phyloP scores from a whole-genome alignment of 805 yeast genomes.

The Candida arabinofermentans region DNA sequence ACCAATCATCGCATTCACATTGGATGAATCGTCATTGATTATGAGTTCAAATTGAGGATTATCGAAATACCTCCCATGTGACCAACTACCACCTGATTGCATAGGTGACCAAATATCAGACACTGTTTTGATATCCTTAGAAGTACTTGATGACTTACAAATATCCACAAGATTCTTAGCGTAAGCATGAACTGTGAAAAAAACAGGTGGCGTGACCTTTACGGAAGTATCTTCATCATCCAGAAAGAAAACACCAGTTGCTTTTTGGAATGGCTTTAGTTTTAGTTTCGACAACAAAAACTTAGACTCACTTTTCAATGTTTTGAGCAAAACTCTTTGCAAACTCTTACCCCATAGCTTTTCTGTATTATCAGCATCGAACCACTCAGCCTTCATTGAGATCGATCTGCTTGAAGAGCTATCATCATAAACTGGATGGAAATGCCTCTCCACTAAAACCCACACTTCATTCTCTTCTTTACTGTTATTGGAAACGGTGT shows the following conservation, averaged over 20 bases:
- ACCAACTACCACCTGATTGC: slow-evolving; percentile 54
- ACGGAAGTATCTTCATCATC: slow-evolving; percentile 2
- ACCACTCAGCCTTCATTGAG: slow-evolving; percentile 16
- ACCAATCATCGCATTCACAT: slow-evolving; percentile 20
- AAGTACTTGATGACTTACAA: slow-evolving; percentile 5
- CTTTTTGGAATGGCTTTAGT: slow-evolving; percentile 14
- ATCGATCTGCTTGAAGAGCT: slow-evolving; percentile 9
- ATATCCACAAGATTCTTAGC: slow-evolving; percentile 5
- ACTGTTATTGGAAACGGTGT: slow-evolving; percentile 32
- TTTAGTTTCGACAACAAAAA: slow-evolving; percentile 26
- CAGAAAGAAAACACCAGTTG: slow-evolving; percentile 20
- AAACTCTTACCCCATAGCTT: slow-evolving; percentile 23
- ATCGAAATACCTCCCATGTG: slow-evolving; percentile 38
- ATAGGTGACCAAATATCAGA: slow-evolving; percentile 43
- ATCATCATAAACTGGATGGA: slow-evolving; percentile 18
- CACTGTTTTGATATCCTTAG: slow-evolving; percentile 20
- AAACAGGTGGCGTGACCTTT: neutral
- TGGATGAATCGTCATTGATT: slow-evolving; percentile 13
- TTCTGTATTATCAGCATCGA: slow-evolving; percentile 29
- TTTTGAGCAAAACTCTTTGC: slow-evolving; percentile 8
- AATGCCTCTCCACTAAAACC: slow-evolving; percentile 49
- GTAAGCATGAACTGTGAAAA: slow-evolving; percentile 11
- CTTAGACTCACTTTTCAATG: slow-evolving; percentile 28
- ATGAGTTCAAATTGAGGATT: slow-evolving; percentile 53
- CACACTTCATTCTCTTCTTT: slow-evolving; percentile 33